These are phyloP conservation scores for Cicer bijugum DNA, from an alignment of 306 rosid species.

Conservation along the genomic window DNA sequence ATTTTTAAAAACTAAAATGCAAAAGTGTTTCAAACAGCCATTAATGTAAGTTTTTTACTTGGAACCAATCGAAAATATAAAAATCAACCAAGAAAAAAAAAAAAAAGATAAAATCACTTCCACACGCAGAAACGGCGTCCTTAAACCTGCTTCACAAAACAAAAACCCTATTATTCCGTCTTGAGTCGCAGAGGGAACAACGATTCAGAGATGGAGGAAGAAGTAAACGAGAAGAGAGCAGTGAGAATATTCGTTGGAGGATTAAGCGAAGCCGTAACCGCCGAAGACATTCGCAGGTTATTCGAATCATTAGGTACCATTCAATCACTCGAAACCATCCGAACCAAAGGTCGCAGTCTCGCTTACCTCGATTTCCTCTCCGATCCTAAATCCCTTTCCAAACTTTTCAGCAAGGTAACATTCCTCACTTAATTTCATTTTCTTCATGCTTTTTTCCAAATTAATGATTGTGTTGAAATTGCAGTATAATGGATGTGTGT, in stretches of 20 bases:
- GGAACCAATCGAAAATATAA: no score
- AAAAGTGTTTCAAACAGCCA: no score
- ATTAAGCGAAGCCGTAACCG: conserved; percentile 61
- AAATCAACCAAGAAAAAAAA: no score
- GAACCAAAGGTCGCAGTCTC: conserved; percentile 78
- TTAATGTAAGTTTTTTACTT: no score
- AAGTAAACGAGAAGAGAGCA: conserved; percentile 1
- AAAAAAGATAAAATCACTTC: no score
- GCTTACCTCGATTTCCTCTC: conserved; percentile 73
- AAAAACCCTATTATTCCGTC: background rate
- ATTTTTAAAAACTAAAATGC: no score
- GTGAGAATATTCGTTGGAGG: conserved; percentile 78
- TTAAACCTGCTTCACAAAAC: background rate
- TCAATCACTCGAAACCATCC: conserved; percentile 59
- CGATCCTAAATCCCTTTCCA: conserved; percentile 65
- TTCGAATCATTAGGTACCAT: conserved; percentile 62
- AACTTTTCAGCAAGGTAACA: conserved; percentile 67
- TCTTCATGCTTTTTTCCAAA: background rate
- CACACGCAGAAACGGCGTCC: background rate
- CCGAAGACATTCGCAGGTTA: conserved; percentile 57
- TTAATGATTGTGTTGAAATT: background rate
- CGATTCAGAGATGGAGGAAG: conserved; percentile 29
- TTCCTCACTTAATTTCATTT: background rate
- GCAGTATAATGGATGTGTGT: conserved; percentile 92
- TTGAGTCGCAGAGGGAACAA: background rate